Evolutionary conservation across 2,329 filamentous ascomycete species (phyloP), one percentile per base, ranked within the genome.

Genomic region (Hypoxylon sp.): DNA sequence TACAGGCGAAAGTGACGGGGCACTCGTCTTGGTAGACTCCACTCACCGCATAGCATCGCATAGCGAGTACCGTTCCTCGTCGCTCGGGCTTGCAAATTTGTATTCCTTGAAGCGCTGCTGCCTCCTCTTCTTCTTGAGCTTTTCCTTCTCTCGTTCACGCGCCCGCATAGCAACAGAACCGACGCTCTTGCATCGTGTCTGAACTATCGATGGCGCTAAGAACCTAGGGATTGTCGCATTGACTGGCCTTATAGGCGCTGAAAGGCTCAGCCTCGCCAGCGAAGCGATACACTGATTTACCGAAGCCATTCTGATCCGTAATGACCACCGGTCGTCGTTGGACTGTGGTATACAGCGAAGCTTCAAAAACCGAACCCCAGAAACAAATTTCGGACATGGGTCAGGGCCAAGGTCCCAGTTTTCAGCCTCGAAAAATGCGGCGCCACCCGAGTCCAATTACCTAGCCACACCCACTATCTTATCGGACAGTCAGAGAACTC

Each of bases 11-110:
- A 62, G 24, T 47, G 29, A 21, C 62, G 51, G 68, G 42, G 71
- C 48, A 29, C 13, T 53, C 32, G 17, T 52, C 15, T 11, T 27
- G 17, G 37, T 31, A 37, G 6, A 13, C 19, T 32, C 21, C 1
- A 77, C 85, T 64, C 82, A 93, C 93, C 94, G 89, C 89, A 99
- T 96, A 15, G 96, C 97, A 83, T 99, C 96, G 73, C 93, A 92
- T 32, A 99, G 85, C 0, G 93, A 88, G 77, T 92, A 97, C 76
- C 92, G 91, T 37, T 93, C 85, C 47, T 89, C 87, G 71, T 89
- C 83, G 69, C 87, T 87, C 70, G 95, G 79, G 69, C 89, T 84
- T 69, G 86, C 85, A 65, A 86, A 84, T 71, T 89, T 86, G 78
- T 89, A 94, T 32, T 89, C 87, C 70, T 87, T 88, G 69, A 87